Evolutionary conservation across 2,329 filamentous ascomycete species (phyloP), one percentile per base, ranked within the genome.

Genomic region (Pestalotiopsis sp.): DNA sequence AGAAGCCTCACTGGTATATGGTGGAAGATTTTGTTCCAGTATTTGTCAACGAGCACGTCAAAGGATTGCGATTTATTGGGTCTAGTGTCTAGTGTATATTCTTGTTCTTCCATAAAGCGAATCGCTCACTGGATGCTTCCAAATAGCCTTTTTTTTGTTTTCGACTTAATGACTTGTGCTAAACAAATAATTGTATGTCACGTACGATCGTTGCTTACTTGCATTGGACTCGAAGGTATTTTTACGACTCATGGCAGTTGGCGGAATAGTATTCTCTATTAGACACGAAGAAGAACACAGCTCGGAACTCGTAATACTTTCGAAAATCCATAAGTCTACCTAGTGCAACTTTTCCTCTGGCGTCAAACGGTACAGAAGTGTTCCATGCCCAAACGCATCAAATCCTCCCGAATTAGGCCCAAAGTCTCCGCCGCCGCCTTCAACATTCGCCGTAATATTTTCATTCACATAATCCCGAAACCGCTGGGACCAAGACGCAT

Each of bases 351-450:
- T 9, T 31, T 9, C 7, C 59, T 62, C 59, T 20, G 59, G 59
- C 17, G 17, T 62, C 11, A 69, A 67, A 40, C 75, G 73, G 57
- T 73, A 78, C 57, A 78, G 66, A 2, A 79, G 68, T 1, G 76
- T 79, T 5, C 77, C 77, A 59, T 75, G 76, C 1, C 77, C 77
- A 40, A 79, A 72, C 40, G 78, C 76, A 70, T 85, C 83, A 69
- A 77, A 84, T 0, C 82, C 82, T 6, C 82, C 82, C 36, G 77
- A 80, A 52, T 70, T 80, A 14, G 75, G 49, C 5, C 80, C 82
- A 69, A 83, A 84, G 68, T 84, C 74, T 9, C 83, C 82, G 65
- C 81, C 82, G 20, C 83, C 83, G 0, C 83, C 83, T 69, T 85
- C 83, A 4, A 78, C 79, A 13, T 80, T 80, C n/a, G 67, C 71